Conservation (phyloP, 2,329 filamentous ascomycete species). For the Fusarium abutilonis region DNA sequence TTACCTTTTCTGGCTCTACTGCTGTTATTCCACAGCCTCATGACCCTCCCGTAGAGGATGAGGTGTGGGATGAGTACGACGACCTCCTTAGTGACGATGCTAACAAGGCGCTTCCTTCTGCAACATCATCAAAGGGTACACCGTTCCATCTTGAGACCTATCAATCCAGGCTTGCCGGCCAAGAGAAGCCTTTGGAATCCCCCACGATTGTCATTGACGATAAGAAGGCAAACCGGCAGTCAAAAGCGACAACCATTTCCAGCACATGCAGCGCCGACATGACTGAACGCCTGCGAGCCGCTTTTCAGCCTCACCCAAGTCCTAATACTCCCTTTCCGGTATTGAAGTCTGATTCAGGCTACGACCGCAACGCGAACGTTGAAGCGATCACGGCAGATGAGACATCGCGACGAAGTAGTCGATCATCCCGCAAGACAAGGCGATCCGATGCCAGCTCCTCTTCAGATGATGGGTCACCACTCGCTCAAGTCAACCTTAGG, state of each 20-base stretch:
- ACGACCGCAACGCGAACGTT: constrained; percentile 37
- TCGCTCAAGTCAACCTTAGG: constrained; percentile 78
- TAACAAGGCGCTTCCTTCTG: constrained; percentile 58
- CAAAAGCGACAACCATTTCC: constrained; percentile 54
- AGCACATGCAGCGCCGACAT: constrained; percentile 66
- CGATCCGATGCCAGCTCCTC: constrained; percentile 59
- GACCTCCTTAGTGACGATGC: constrained; percentile 79
- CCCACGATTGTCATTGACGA: constrained; percentile 55
- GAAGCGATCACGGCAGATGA: constrained; percentile 45
- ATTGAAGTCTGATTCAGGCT: constrained; percentile 51
- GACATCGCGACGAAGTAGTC: constrained; percentile 44
- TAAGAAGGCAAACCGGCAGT: constrained; percentile 49
- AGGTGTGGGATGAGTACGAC: constrained; percentile 94
- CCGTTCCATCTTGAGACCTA: constrained; percentile 67
- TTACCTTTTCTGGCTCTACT: constrained; percentile 69
- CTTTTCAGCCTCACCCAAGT: constrained; percentile 55
- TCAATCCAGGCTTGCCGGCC: constrained; percentile 51
- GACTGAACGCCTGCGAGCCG: constrained; percentile 61
- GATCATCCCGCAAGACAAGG: constrained; percentile 49
- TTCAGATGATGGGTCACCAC: constrained; percentile 68
- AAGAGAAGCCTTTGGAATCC: constrained; percentile 57
- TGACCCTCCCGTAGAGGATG: constrained; percentile 78
- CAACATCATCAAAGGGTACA: constrained; percentile 65
- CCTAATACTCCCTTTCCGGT: constrained; percentile 57
- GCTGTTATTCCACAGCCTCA: constrained; percentile 71